Base-by-base conservation (phyloP, 805 yeast species). In the Barnettozyma californica region DNA sequence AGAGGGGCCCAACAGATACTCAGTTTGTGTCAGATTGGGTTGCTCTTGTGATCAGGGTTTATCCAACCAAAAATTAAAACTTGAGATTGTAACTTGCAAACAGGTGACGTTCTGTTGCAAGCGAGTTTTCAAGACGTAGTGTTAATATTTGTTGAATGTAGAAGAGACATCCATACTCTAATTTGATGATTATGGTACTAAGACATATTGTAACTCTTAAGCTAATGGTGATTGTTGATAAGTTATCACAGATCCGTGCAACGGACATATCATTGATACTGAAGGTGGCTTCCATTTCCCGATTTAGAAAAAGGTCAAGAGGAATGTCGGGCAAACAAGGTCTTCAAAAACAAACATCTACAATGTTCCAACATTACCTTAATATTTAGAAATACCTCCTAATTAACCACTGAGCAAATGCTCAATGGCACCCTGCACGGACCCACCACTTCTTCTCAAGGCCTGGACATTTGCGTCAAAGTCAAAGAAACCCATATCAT, bases 381-480 rank as follows among this genome's bases (percentile, higher is more conserved):
- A 10, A 35, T 35, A 16, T 11, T 9, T 10, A 35, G 38, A 16
- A 16, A 18, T 21, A 2, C 3, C 9, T 9, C 8, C 11, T 13
- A 8, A 21, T 38, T 51, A 44, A 25, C 86, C 87, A 52, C 76
- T 84, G 49, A 91, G 75, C 58, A 91, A 71, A 46, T 88, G 87
- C 67, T 92, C 97, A 45, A 92, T 75, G 10, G 99, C 99, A 41
- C 97, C 97, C 69, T 92, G 97, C 23, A 92, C 97, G 53, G 91
- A 87, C 9, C 99, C 99, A 31, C 99, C 99, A 47, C 92, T 81
- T 69, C 98, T 81, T 71, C 97, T 81, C 59, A 94, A 76, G 1
- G 98, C 98, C 26, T 81, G 83, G 21, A 94, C 90, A 62, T 94
- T 94, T 57, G 87, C 77, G 57, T 92, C 98, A 63, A 92, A 92